Base-by-base conservation (phyloP, 495 filamentous ascomycete genomes). In the Neurospora tetrasperma region DNA sequence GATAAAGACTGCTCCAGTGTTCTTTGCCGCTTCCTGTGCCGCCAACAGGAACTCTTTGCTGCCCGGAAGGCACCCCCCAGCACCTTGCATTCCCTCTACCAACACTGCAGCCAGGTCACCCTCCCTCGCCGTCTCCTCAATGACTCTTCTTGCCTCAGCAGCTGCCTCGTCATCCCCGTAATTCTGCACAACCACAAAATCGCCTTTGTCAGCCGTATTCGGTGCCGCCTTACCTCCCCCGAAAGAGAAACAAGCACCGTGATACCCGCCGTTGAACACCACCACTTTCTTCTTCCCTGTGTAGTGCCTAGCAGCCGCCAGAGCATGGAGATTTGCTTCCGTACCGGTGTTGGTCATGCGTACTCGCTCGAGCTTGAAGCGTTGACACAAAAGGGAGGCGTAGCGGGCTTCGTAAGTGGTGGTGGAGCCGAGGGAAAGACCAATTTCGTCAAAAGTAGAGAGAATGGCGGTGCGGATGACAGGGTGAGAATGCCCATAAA, bases 71-170 rank as follows among this genome's bases (percentile, higher is more conserved):
- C 83, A 83, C 0, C 89, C 88, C 1, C 87, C 88, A 31, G 83
- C 80, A 0, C 85, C 87, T 74, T 89, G 88, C 83, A 92, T 86
- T 10, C 82, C 80, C 75, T 91, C 90, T 0, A 91, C 81, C 10
- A 92, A 71, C 38, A 91, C 86, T 1, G 85, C 88, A 4, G 88
- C 89, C 0, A 89, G 73, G 6, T 66, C 7, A 1, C 27, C 54
- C 1, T 76, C 76, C 12, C 79, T 76, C 4, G 40, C 14, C 2
- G 41, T 31, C 11, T 59, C 69, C 14, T 72, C 68, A n/a, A 88
- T 78, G 1, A 81, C 77, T 5, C 27, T 38, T 16, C 6, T 16
- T 5, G 27, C 54, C 12, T 73, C 73, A 42, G 78, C 76, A 40
- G 85, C 85, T 1, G 77, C 71, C 10, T 76, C 77, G 2, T 82